Evolutionary conservation across 306 rosid genomes (phyloP), one percentile per base, ranked within the genome.

Genomic region (Gynostemma pentaphyllum): DNA sequence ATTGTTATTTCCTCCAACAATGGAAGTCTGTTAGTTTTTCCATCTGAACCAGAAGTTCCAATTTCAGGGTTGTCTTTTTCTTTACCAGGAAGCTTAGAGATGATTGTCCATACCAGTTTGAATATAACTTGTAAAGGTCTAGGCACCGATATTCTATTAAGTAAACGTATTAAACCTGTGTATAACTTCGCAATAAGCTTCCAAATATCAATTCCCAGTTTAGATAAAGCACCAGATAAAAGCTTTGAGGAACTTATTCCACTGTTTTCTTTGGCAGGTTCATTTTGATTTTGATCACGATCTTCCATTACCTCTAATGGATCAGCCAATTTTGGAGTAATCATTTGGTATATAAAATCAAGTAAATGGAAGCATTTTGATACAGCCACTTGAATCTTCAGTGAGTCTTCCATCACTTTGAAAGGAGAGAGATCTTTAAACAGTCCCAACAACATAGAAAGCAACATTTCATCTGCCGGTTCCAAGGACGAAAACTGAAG

Each of bases 1-100:
- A 89, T 74, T 4, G 86, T 23, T 44, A 89, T 89, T 74, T 89
- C 95, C 67, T 87, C 95, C 10, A 81, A 34, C 26, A 78, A 73
- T 4, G 95, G 94, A 16, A 85, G 86, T 49, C 66, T n/a, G n/a
- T n/a, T 72, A 9, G 40, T n/a, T 37, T 16, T 39, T 34, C 15
- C 47, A 13, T 50, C 49, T 0, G 72, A 54, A 12, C 68, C 46
- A 4, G 84, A 79, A 66, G 40, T 66, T 16, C 57, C 53, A 13
- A 53, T 57, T 63, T 69, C 80, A 4, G 69, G 63, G 28, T 70
- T 70, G 27, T 9, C 54, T 49, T 69, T 77, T 47, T 74, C 78
- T 65, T 72, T 77, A 39, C 79, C 86, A 8, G 89, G 89, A 61
- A 83, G 72, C 45, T 63, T 75, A 13, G 84, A 80, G 54, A 86